These are phyloP conservation scores for Penicillium sp. DNA, from an alignment of 2,329 filamentous ascomycete genomes.

Conservation along the genomic window DNA sequence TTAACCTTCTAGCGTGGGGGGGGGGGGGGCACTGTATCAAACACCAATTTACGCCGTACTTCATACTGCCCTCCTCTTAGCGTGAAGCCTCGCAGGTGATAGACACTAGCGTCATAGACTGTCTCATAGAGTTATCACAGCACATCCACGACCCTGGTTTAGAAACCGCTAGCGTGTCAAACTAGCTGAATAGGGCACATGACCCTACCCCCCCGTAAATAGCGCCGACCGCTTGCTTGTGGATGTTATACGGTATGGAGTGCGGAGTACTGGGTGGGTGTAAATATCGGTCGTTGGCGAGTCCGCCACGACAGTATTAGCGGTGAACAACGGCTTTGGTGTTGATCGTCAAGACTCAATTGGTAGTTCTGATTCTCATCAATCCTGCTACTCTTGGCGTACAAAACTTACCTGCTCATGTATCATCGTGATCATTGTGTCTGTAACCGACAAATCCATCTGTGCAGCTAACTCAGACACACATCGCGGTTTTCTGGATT, in stretches of 20 bases:
- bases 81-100: not conserved
- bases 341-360: not conserved
- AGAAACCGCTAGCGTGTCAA: slow-evolving; percentile 3
- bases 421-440: not conserved
- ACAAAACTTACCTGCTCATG: not conserved
- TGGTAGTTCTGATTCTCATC: not conserved
- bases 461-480: not conserved
- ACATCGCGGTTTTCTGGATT: not conserved
- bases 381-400: not conserved
- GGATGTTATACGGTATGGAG: not conserved
- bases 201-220: not conserved
- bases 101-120: not conserved
- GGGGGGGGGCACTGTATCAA: too few relatives aligned
- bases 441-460: not conserved
- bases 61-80: not conserved
- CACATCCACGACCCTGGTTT: not conserved
- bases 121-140: not conserved
- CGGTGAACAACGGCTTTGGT: not conserved
- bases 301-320: not conserved
- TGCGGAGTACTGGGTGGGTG: not conserved
- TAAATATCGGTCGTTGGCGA: not conserved
- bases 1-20: not conserved
- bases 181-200: not conserved
- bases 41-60: not conserved
- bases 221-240: slow-evolving; percentile 2